phyloP scores from a whole-genome alignment of 2,329 filamentous ascomycete species.

The Rutstroemia sp. region DNA sequence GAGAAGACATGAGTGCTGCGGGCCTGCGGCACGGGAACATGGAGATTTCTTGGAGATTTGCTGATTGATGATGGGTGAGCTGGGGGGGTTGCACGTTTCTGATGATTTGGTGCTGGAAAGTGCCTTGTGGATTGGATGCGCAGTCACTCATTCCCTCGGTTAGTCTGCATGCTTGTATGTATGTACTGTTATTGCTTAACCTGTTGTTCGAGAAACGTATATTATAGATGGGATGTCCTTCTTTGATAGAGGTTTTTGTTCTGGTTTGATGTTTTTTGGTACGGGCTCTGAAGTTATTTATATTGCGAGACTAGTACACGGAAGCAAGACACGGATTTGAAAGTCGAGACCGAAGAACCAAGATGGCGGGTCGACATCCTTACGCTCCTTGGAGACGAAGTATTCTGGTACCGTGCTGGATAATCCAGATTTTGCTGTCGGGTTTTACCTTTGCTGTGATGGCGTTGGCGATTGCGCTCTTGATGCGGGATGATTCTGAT shows the following conservation, averaged over 20 bases:
- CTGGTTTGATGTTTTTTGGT: no score
- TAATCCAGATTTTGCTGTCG: not conserved
- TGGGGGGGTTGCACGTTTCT: no score
- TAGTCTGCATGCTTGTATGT: not conserved
- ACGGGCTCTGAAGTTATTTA: no score
- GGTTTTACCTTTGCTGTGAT: not conserved
- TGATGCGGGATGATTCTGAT: not conserved
- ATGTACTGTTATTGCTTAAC: not conserved
- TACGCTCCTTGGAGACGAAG: slow-evolving; percentile 7
- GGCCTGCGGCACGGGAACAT: no score
- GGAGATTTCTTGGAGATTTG: no score
- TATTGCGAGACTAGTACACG: no score
- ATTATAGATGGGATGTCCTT: not conserved
- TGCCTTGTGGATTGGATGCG: not conserved
- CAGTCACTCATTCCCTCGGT: not conserved
- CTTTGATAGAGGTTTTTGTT: no score
- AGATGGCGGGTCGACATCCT: slow-evolving; percentile 4
- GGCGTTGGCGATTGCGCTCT: not conserved
- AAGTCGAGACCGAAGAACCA: not conserved
- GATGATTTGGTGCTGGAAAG: not conserved
- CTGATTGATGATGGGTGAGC: no score
- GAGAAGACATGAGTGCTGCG: no score
- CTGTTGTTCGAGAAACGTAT: not conserved
- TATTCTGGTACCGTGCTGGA: slow-evolving; percentile 6
- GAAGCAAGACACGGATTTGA: not conserved